Conservation (phyloP, 73 alveolate genomes). For the Paramecium tetraurelia region DNA sequence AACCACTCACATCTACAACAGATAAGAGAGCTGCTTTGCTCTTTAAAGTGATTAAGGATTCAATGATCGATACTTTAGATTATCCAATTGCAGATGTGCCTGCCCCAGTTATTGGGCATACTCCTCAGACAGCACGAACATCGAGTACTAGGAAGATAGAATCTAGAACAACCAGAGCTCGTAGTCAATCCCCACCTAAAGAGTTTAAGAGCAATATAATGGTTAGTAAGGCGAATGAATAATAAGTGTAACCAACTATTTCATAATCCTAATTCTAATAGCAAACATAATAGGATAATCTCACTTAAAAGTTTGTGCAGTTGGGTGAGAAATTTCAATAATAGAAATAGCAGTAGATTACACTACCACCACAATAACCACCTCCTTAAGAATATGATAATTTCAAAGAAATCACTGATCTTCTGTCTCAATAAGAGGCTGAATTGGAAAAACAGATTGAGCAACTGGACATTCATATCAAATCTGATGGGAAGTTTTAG, state of each 20-base stretch:
- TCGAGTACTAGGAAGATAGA: neutral
- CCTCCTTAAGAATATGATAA: neutral
- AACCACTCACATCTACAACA: conserved; percentile 40
- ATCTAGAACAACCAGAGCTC: neutral
- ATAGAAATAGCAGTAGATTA: neutral
- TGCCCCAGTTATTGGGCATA: neutral
- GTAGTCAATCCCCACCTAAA: conserved; percentile 23
- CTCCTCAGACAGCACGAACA: neutral
- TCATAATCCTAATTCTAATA: neutral
- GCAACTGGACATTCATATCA: neutral
- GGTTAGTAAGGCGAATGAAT: neutral
- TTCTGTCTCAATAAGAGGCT: neutral
- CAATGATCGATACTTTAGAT: neutral
- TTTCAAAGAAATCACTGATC: neutral
- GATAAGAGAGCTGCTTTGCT: conserved; percentile 38
- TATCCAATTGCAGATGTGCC: neutral
- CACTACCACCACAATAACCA: neutral
- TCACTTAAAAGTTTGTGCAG: neutral
- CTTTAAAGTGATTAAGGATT: neutral
- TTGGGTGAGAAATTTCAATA: conserved; percentile 8
- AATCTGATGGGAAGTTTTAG: neutral
- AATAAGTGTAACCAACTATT: neutral
- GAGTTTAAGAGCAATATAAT: neutral
- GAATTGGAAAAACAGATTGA: neutral
- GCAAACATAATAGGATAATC: neutral